These are phyloP conservation scores for Thermothelomyces thermophilus DNA, from an alignment of 2,329 filamentous ascomycete species.

Conservation along the genomic window DNA sequence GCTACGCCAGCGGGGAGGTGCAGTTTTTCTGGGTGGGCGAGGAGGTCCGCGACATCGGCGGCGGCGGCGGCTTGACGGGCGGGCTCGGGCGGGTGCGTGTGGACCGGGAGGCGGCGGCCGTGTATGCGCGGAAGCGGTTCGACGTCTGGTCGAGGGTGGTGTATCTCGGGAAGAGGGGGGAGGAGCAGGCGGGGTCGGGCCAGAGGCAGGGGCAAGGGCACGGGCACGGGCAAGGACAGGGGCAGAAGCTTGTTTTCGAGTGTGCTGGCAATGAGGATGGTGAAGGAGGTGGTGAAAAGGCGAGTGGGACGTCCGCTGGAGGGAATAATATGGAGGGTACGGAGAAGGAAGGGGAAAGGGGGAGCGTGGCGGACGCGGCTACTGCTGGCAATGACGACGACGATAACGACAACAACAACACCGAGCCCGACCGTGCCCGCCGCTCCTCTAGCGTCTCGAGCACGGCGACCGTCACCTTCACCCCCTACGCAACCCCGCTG, in stretches of 20 bases:
- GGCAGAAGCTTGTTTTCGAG: not conserved
- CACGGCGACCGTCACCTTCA: not conserved
- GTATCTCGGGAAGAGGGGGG: not conserved
- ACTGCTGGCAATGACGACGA: not conserved
- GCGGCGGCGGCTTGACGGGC: no score
- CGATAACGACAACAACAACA: not conserved
- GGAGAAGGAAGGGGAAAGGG: not conserved
- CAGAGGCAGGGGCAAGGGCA: not conserved
- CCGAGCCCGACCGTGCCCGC: not conserved
- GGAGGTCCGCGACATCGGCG: no score
- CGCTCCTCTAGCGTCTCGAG: no score
- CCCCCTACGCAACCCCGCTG: not conserved
- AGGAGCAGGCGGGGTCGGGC: not conserved
- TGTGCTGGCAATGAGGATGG: not conserved
- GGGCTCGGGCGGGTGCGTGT: not conserved
- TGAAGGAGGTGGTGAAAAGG: not conserved
- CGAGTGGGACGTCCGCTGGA: not conserved
- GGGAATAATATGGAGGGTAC: not conserved
- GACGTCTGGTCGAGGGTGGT: constrained; percentile 15
- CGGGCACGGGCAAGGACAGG: not conserved
- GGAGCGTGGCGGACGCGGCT: not conserved
- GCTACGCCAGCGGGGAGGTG: no score
- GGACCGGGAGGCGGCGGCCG: not conserved
- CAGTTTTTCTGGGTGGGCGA: no score
- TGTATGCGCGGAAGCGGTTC: constrained; percentile 13